A percentile compares a stretch with the other conserved stretches of the same genome.
Conservation (phyloP, 2,329 filamentous ascomycete genomes). For the Fusarium palustre region DNA sequence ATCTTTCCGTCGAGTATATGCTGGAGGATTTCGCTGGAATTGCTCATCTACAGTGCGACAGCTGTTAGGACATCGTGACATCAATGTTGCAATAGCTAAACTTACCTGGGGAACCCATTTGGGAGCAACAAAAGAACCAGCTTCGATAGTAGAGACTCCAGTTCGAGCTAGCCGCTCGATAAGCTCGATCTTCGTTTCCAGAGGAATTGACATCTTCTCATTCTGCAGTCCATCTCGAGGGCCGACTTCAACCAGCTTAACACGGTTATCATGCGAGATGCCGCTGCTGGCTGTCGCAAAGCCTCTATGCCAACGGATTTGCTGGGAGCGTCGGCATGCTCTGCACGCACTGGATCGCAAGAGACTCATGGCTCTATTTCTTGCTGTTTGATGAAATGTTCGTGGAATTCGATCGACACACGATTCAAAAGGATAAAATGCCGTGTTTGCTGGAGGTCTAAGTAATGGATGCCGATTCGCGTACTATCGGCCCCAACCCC, state of each 20-base stretch:
- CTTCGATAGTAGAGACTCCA: constrained; percentile 80
- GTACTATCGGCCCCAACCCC: constrained; percentile 48
- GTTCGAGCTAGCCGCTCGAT: constrained; percentile 76
- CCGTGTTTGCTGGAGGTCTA: constrained; percentile 24
- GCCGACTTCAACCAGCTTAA: constrained; percentile 83
- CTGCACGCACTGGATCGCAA: constrained; percentile 55
- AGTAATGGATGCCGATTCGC: constrained; percentile 41
- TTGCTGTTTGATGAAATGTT: constrained; percentile 1
- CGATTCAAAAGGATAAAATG: constrained; percentile 21
- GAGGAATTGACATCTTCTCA: constrained; percentile 77
- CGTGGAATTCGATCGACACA: constrained; percentile 12
- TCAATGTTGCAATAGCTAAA: constrained; percentile 2
- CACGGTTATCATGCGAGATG: constrained; percentile 56
- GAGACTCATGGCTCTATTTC: constrained; percentile 49
- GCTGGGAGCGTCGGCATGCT: constrained; percentile 53
- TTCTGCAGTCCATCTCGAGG: constrained; percentile 90
- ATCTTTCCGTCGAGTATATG: constrained; percentile 72
- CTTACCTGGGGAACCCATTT: constrained; percentile 85
- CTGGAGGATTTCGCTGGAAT: constrained; percentile 79
- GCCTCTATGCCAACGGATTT: constrained; percentile 49
- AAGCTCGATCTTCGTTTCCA: constrained; percentile 80
- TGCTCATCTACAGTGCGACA: constrained; percentile 73
- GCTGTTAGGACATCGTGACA: constrained; percentile 21
- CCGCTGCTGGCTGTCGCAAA: constrained; percentile 56
- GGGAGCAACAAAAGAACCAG: constrained; percentile 84